These are phyloP conservation scores for Tetrapisispora namnaoensis DNA, from an alignment of 805 yeast species.

Conservation along the genomic window DNA sequence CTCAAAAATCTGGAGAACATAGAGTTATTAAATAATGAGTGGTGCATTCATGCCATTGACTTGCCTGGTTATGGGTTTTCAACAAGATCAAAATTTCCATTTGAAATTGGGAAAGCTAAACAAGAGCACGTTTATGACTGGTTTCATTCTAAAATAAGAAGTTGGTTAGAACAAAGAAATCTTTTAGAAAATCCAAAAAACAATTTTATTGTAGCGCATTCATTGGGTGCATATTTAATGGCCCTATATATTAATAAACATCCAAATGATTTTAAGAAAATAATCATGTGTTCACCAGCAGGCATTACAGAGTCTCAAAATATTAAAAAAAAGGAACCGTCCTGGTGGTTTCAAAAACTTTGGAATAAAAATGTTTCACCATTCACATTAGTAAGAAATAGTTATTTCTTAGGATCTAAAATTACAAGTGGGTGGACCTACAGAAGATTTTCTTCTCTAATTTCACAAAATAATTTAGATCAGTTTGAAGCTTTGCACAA, in stretches of 20 bases:
- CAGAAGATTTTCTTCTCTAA: constrained; percentile 61
- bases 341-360: constrained; percentile 64
- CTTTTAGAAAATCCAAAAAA: constrained; percentile 24
- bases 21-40: constrained; percentile 33
- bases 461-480: constrained; percentile 21
- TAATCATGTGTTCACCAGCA: constrained; percentile 84
- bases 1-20: constrained; percentile 59
- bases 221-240: constrained; percentile 84
- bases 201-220: constrained; percentile 69
- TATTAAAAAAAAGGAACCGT: constrained; percentile 38
- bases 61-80: constrained; percentile 86
- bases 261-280: constrained; percentile 52
- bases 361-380: constrained; percentile 91
- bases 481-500: constrained; percentile 46
- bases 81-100: constrained; percentile 62
- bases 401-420: constrained; percentile 78
- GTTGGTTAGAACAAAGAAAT: constrained; percentile 31
- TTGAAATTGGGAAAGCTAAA: constrained; percentile 21
- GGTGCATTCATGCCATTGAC: constrained; percentile 82
- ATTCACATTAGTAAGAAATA: constrained; percentile 61
- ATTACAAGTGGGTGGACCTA: constrained; percentile 85
- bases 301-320: constrained; percentile 43
- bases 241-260: constrained; percentile 53
- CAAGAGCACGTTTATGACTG: constrained; percentile 26
- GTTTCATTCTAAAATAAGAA: constrained; percentile 41